Percentiles rank a stretch among this genome's conserved stretches.
phyloP scores from a whole-genome alignment of 805 yeast species.

The Tetrapisispora nanseiensis region DNA sequence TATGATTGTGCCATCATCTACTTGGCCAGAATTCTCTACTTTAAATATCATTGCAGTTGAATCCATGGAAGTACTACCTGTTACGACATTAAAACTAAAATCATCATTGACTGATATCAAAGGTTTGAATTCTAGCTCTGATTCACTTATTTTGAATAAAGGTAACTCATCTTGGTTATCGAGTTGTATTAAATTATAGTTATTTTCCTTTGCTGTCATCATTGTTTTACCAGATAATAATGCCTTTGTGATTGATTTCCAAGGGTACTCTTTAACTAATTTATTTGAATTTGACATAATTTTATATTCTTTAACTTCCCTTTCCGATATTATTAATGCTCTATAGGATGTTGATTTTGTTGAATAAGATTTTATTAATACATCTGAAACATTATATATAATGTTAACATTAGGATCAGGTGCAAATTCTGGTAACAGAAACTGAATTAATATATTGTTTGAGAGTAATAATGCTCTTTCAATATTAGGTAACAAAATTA shows the following conservation, averaged over 20 bases:
- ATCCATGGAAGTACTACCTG: conserved; percentile 21
- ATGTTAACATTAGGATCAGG: conserved; percentile 22
- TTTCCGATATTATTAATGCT: conserved; percentile 10
- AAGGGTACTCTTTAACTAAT: conserved; percentile 7
- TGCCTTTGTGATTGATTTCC: conserved; percentile 11
- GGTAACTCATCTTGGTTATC: conserved; percentile 12
- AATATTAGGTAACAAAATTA: conserved; percentile 20
- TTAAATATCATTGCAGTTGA: conserved; percentile 26
- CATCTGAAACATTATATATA: conserved; percentile 13
- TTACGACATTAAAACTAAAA: conserved; percentile 18
- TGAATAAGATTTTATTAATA: conserved; percentile 12
- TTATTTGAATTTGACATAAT: conserved; percentile 9
- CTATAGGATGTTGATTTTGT: conserved; percentile 11
- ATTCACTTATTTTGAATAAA: conserved; percentile 24
- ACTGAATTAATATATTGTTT: conserved; percentile 13
- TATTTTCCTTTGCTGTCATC: conserved; percentile 17
- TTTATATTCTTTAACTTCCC: conserved; percentile 9
- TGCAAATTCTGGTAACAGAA: conserved; percentile 29
- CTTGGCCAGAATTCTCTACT: conserved; percentile 24
- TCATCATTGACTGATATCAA: conserved; percentile 14
- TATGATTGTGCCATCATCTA: conserved; percentile 24
- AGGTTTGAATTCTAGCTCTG: conserved; percentile 15
- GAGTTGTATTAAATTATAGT: conserved; percentile 20
- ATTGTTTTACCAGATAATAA: conserved; percentile 10
- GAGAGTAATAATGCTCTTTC: conserved; percentile 25